Conservation (phyloP, 2,329 filamentous ascomycete species). For the Colletotrichum lindemuthianum region DNA sequence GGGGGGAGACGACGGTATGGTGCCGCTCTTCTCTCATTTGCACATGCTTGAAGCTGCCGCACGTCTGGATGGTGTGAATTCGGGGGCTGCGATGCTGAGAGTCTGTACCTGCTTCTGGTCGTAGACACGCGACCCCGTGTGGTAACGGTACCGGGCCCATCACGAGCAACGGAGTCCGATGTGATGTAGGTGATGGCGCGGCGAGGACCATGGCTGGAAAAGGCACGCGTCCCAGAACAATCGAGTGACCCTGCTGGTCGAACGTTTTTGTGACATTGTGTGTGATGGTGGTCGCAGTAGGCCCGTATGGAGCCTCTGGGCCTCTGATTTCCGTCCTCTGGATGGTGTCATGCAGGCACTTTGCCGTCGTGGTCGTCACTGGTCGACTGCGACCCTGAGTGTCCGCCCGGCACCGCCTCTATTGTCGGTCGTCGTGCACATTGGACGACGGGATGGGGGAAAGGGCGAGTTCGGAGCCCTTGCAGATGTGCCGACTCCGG, state of each 20-base stretch:
- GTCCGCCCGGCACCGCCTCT: conserved; percentile 1
- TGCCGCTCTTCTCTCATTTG: not conserved
- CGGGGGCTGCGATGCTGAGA: conserved; percentile 25
- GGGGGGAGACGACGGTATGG: conserved; percentile 11
- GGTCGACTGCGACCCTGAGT: conserved; percentile 26
- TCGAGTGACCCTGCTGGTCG: conserved; percentile 21
- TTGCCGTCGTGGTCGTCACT: conserved; percentile 21
- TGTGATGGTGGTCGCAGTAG: conserved; percentile 25
- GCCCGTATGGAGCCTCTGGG: conserved; percentile 6
- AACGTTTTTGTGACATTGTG: conserved; percentile 37
- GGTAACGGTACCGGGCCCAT: conserved; percentile 20
- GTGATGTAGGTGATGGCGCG: conserved; percentile 6
- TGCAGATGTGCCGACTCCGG: conserved; percentile 16
- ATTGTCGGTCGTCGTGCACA: not conserved
- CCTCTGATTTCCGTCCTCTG: not conserved
- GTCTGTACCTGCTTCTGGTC: conserved; percentile 35
- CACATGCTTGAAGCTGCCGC: conserved; percentile 21
- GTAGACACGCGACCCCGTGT: conserved; percentile 31
- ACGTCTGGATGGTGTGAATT: not conserved
- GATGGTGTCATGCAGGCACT: conserved; percentile 33
- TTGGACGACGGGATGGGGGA: conserved; percentile 14
- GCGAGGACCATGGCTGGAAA: conserved; percentile 15
- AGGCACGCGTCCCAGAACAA: conserved; percentile 24
- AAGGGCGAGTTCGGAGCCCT: conserved; percentile 32
- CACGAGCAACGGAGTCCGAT: conserved; percentile 21